phyloP scores from a whole-genome alignment of 805 yeast genomes.

The Metschnikowia sp. region DNA sequence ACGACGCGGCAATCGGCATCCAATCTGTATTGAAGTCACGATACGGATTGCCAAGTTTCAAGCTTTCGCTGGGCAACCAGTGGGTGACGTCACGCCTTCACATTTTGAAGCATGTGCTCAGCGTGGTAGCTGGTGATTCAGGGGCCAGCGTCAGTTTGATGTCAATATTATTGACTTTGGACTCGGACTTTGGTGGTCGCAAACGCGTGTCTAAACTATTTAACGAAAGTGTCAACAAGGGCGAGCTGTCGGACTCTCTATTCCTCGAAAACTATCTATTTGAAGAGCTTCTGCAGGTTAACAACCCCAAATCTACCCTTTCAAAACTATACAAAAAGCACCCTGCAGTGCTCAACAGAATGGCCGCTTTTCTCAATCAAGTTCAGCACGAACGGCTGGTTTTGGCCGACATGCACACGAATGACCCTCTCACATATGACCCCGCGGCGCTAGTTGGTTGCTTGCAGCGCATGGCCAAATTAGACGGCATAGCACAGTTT shows the following conservation, averaged over 20 bases:
- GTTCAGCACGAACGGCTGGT: conserved; percentile 13
- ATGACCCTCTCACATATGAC: conserved; percentile 7
- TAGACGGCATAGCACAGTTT: conserved; percentile 8
- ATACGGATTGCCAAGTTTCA: conserved; percentile 12
- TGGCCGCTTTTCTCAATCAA: conserved; percentile 12
- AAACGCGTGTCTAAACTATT: conserved; percentile 28
- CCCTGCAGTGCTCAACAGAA: conserved; percentile 7
- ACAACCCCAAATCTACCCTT: neutral
- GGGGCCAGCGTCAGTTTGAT: conserved; percentile 33
- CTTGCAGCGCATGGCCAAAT: conserved; percentile 11
- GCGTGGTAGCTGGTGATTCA: conserved; percentile 23
- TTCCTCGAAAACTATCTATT: conserved; percentile 14
- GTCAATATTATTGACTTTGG: conserved; percentile 26
- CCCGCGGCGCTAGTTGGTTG: conserved; percentile 13
- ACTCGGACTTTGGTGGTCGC: conserved; percentile 21
- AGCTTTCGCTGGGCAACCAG: conserved; percentile 14
- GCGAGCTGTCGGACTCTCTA: conserved; percentile 1
- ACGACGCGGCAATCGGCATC: conserved; percentile 12
- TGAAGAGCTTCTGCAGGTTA: conserved; percentile 7
- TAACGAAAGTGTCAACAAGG: conserved; percentile 14
- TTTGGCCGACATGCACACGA: conserved; percentile 5
- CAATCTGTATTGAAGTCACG: conserved; percentile 11
- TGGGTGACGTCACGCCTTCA: conserved; percentile 15
- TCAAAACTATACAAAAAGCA: conserved; percentile 9
- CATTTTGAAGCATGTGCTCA: conserved; percentile 12